Evolutionary conservation across 768 basidiomycete species (phyloP).

Genomic region (Candolleomyces efflorescens): DNA sequence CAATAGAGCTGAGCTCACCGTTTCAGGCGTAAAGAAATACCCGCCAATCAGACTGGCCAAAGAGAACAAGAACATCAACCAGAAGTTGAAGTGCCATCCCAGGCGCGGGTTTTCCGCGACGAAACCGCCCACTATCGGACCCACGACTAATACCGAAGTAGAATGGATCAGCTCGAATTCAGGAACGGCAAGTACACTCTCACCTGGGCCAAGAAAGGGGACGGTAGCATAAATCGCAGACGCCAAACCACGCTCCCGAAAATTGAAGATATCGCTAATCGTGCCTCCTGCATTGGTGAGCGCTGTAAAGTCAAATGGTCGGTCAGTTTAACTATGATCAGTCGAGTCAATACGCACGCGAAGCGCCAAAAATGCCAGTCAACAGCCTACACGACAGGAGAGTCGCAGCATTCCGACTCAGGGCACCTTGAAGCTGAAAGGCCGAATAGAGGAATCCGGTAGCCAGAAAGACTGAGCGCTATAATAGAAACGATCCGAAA

Average conservation of each 20-base stretch:
- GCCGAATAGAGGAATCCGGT: constrained; percentile 47
- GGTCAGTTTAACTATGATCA: constrained; percentile 1
- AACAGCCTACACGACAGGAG: constrained; percentile 50
- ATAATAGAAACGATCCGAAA: constrained; percentile 16
- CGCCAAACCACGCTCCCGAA: constrained; percentile 57
- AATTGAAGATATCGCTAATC: constrained; percentile 56
- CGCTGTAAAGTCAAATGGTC: constrained; percentile 27
- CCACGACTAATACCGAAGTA: constrained; percentile 39
- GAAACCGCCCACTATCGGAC: constrained; percentile 66
- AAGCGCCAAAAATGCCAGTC: constrained; percentile 55
- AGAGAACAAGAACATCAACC: constrained; percentile 58
- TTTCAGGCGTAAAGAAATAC: constrained; percentile 52
- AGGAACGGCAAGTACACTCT: constrained; percentile 1
- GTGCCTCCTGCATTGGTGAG: constrained; percentile 56
- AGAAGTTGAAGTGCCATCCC: constrained; percentile 63
- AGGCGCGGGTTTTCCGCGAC: constrained; percentile 43
- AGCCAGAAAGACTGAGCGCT: constrained; percentile 53
- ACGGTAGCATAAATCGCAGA: constrained; percentile 55
- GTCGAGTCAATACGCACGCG: constrained; percentile 33
- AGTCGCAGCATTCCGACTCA: constrained; percentile 43
- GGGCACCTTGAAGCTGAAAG: constrained; percentile 51
- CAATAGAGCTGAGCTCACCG: constrained; percentile 29
- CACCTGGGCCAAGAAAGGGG: constrained; percentile 56
- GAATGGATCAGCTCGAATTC: not conserved
- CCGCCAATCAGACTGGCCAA: constrained; percentile 39